Base-by-base conservation (phyloP, 495 filamentous ascomycete species). In the Aspergillus cristatus region DNA sequence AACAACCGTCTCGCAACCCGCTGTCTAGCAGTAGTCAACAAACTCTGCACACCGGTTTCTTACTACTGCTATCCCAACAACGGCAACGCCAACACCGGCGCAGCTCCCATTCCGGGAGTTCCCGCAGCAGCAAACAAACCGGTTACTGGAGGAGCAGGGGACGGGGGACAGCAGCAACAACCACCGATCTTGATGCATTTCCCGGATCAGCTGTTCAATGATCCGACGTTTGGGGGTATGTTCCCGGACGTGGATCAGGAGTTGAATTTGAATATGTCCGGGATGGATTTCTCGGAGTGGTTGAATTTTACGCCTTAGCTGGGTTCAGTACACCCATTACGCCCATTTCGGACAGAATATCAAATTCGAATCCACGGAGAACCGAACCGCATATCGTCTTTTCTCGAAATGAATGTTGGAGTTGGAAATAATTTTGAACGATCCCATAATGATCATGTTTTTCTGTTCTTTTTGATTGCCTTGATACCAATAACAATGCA, bases 251-350 rank as follows among this genome's bases (percentile, higher is more conserved):
- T 62, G 1, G 60, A 65, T 15, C 63, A 65, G 37, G 53, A 58
- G 22, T 41, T 60, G 40, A 63, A 51, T 24, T 24, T 62, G 1
- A 24, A 24, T 24, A 4, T 24, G 20, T 24, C 20, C 20, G 20
- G 46, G 7, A 61, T 68, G 59, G 62, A 69, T 38, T 67, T 69
- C 35, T 64, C 63, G 0, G 65, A 69, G 32, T 69, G 65, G 65
- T 61, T 69, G 24, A 63, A 64, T 39, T 69, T 58, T 33, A 45
- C 57, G 7, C 36, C 43, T 22, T 48, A 44, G 48, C 53, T 39
- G 32, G 48, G 36, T 42, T 29, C 13, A 25, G 18, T 13, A n/a
- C n/a, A n/a, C n/a, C n/a, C n/a, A n/a, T n/a, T n/a, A n/a, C n/a
- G n/a, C n/a, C n/a, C n/a, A n/a, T n/a, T n/a, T n/a, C n/a, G n/a